A percentile compares a stretch with the other conserved stretches of the same genome.
Evolutionary conservation across 2,329 filamentous ascomycete species (phyloP).

Genomic region (Byssochlamys sp.): DNA sequence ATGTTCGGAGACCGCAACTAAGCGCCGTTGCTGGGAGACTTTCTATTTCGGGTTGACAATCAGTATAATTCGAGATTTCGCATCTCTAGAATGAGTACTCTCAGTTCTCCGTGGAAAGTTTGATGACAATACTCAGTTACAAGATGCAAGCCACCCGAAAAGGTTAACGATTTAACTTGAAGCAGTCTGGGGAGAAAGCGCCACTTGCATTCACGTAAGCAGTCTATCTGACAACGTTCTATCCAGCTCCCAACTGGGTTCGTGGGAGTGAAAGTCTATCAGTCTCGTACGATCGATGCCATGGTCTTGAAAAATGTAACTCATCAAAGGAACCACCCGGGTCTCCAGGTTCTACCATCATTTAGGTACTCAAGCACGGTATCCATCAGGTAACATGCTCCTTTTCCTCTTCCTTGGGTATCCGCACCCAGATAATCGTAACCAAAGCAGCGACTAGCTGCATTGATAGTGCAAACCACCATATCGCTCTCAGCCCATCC

Average conservation of each 20-base stretch:
- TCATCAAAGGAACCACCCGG: neutral
- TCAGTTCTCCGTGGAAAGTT: neutral
- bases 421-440: slow-evolving; percentile 30
- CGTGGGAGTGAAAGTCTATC: neutral
- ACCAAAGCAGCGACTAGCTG: slow-evolving; percentile 26
- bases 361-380: neutral
- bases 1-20: neutral
- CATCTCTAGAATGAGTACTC: no score
- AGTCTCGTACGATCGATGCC: neutral
- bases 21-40: neutral
- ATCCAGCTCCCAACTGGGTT: neutral
- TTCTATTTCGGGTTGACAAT: no score
- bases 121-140: neutral
- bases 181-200: neutral
- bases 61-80: no score
- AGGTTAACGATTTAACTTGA: neutral
- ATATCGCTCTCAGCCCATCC: slow-evolving; percentile 29
- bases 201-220: neutral
- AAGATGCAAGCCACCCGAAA: neutral
- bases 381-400: slow-evolving; percentile 15
- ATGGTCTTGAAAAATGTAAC: neutral
- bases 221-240: neutral
- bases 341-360: neutral
- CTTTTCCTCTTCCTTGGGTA: slow-evolving; percentile 34
- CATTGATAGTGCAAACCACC: slow-evolving; percentile 34